A percentile compares a stretch with the other conserved stretches of the same genome.
Evolutionary conservation across 768 basidiomycete genomes (phyloP).

Genomic region (Boletus rubropictus): DNA sequence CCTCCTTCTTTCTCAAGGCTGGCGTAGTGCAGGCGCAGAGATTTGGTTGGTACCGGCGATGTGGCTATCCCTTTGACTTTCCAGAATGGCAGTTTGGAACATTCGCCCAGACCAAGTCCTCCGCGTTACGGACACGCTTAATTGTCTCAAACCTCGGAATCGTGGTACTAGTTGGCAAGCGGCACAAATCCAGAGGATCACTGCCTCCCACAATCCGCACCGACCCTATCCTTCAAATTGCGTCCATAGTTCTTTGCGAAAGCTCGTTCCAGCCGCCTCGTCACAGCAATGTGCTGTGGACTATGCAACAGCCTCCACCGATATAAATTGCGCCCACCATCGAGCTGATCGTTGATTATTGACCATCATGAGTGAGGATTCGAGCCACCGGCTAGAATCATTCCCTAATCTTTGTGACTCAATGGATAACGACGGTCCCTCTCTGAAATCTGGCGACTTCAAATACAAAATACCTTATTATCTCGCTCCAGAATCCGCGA

Average conservation of each 20-base stretch:
- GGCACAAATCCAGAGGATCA: neutral
- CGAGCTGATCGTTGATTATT: neutral
- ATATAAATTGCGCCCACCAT: neutral
- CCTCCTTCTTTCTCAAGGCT: neutral
- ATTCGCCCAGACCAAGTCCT: neutral
- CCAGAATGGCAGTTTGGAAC: constrained; percentile 14
- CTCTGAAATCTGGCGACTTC: neutral
- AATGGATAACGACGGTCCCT: neutral
- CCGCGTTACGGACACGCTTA: neutral
- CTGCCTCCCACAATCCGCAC: constrained; percentile 2
- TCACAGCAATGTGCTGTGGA: constrained; percentile 27
- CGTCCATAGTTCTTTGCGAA: neutral
- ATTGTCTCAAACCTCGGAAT: constrained; percentile 16
- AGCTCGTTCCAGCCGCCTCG: neutral
- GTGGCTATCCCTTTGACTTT: constrained; percentile 15
- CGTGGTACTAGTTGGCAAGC: constrained; percentile 18
- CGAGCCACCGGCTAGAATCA: constrained; percentile 1
- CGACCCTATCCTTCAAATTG: neutral
- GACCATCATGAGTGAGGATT: constrained; percentile 15
- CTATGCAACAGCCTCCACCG: neutral
- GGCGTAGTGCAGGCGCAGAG: neutral
- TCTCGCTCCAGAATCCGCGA: neutral
- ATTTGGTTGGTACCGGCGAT: neutral
- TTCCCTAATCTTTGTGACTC: constrained; percentile 1
- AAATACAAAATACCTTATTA: neutral